Evolutionary conservation across 1,284 basidiomycete species (phyloP).

Genomic region (Puccinia polysora): DNA sequence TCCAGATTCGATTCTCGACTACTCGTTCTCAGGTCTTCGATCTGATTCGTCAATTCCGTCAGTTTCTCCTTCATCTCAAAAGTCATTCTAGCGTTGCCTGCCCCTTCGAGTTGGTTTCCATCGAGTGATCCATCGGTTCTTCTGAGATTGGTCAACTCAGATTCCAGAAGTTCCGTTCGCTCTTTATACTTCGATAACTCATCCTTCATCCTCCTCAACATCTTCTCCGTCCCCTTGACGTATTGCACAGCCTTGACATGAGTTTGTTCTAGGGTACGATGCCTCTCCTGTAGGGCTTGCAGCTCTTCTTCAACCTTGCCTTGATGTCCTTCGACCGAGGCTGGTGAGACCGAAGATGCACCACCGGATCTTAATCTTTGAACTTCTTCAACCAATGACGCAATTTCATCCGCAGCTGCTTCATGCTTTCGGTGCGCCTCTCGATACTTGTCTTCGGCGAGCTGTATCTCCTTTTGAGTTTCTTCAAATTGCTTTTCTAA

Average conservation of each 20-base stretch:
- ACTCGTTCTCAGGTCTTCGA: constrained; percentile 6
- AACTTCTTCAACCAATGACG: constrained; percentile 71
- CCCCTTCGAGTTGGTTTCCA: neutral
- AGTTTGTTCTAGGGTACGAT: constrained; percentile 49
- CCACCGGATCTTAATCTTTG: constrained; percentile 41
- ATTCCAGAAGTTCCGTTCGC: constrained; percentile 6
- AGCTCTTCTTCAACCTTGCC: constrained; percentile 51
- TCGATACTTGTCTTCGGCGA: constrained; percentile 59
- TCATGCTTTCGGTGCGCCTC: constrained; percentile 40
- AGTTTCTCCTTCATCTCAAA: constrained; percentile 15
- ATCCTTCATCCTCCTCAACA: constrained; percentile 90
- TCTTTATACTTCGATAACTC: constrained; percentile 49
- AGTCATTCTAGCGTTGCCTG: neutral
- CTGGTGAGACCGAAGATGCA: constrained; percentile 31
- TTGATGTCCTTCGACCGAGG: constrained; percentile 15
- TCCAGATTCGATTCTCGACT: neutral
- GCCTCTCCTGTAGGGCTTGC: constrained; percentile 47
- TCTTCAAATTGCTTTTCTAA: constrained; percentile 25
- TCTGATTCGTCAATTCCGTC: constrained; percentile 7
- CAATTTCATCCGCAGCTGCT: constrained; percentile 40
- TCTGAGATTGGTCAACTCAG: constrained; percentile 19
- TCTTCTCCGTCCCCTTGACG: constrained; percentile 80
- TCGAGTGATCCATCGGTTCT: constrained; percentile 19
- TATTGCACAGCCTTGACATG: constrained; percentile 52
- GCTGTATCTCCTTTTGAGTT: constrained; percentile 66